A percentile compares a stretch with the other conserved stretches of the same genome.
phyloP scores from a whole-genome alignment of 495 filamentous ascomycete genomes.

The Lasiosphaeris hirsuta region DNA sequence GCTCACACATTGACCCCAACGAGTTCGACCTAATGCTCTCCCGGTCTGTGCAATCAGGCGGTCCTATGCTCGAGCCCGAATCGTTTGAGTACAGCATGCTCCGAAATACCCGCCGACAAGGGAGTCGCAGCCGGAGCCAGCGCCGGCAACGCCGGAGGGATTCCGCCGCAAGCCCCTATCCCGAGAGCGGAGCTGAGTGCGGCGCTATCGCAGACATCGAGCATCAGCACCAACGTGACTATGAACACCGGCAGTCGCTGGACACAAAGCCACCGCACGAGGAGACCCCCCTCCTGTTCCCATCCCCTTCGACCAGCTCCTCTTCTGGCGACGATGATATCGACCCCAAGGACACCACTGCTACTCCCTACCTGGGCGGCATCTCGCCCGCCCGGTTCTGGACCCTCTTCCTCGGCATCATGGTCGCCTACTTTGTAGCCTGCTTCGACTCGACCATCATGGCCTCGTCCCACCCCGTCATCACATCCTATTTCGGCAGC shows the following conservation, averaged over 20 bases:
- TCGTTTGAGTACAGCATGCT: conserved; percentile 38
- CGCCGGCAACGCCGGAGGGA: neutral
- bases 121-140: conserved; percentile 7
- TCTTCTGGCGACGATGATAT: conserved; percentile 10
- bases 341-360: conserved; percentile 1
- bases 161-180: neutral
- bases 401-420: conserved; percentile 37
- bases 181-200: neutral
- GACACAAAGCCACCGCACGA: conserved; percentile 4
- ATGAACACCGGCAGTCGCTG: neutral
- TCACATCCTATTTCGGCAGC: conserved; percentile 72
- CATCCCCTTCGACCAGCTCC: neutral
- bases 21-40: conserved; percentile 42
- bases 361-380: conserved; percentile 33
- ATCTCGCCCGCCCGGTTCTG: conserved; percentile 36
- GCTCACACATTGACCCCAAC: conserved; percentile 36
- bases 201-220: neutral
- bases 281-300: conserved; percentile 15
- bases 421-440: conserved; percentile 38
- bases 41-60: conserved; percentile 33
- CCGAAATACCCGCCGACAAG: conserved; percentile 18
- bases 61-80: conserved; percentile 38
- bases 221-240: too few relatives aligned
- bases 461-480: conserved; percentile 77
- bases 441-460: conserved; percentile 76